Base-by-base conservation (phyloP, 139 green algal genomes). In the Chlamydomonas sphaeroides region DNA sequence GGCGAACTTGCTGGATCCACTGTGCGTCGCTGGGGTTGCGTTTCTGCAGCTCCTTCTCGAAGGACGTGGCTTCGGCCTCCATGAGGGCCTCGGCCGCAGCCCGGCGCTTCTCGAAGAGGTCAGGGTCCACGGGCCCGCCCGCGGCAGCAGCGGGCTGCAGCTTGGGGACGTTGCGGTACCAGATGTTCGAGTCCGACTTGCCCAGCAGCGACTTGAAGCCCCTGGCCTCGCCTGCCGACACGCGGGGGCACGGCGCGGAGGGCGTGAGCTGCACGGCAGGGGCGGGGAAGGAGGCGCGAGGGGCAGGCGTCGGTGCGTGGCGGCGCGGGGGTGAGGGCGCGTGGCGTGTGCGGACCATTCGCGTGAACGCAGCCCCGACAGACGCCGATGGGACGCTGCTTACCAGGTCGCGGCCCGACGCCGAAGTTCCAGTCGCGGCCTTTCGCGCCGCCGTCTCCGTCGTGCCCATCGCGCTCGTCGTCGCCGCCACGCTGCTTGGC, bases 1-100 rank as follows among this genome's bases (percentile, higher is more conserved):
- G 63, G 62, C 87, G 82, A 35, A 95, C 96, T 70, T 97, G 92
- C 88, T 93, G 78, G 78, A 98, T 81, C 94, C 94, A 98, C 32
- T 89, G 86, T 0, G 87, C 59, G 76, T 97, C 94, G 25, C 88
- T 71, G 14, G 85, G 63, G 71, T 92, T 91, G n/a, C 83, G 82
- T 32, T 48, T 48, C 39, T 65, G 61, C 51, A 95, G 56, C 32
- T 92, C 90, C 57, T 79, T 66, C 51, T 96, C 90, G 75, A 95
- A 97, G 1, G 85, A 74, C 20, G 70, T 68, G 15, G 87, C 87
- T 84, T 94, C 92, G 14, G 69, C 66, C 32, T 93, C 89, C 69
- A 95, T 68, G 63, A 94, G 68, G 38, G 61, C 73, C 89, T 86
- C 78, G 6, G 78, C 86, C 68, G 76, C 45, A 15, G 51, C 57